Conservation (phyloP, 192 early-diverging fungal genomes). For the Cetraspora pellucida region DNA sequence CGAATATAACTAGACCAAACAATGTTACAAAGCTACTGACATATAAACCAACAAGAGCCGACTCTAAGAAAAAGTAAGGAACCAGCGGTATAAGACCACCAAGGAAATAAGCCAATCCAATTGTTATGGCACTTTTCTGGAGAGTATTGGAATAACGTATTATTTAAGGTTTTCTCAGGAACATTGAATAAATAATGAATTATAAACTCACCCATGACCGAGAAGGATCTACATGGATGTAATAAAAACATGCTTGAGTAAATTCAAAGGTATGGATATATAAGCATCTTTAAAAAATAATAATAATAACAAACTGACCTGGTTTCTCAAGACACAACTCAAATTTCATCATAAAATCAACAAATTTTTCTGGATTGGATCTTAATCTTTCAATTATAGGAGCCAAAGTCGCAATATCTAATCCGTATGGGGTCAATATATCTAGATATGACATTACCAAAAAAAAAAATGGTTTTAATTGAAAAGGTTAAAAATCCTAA, state of each 20-base stretch:
- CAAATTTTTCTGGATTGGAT: slow-evolving; percentile 57
- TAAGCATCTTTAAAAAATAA: too few relatives aligned
- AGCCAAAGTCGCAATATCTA: slow-evolving; percentile 46
- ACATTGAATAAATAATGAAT: background rate
- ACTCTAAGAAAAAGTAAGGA: slow-evolving; percentile 57
- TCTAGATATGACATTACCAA: slow-evolving; percentile 26
- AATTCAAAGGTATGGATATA: too few relatives aligned
- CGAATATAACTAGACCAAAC: slow-evolving; percentile 61
- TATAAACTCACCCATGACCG: slow-evolving; percentile 50
- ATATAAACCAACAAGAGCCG: slow-evolving; percentile 45
- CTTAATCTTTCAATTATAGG: slow-evolving; percentile 58
- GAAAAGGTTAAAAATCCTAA: background rate
- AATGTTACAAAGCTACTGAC: slow-evolving; percentile 58
- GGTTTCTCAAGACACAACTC: slow-evolving; percentile 65
- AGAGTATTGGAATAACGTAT: background rate
- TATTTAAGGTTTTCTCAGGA: background rate
- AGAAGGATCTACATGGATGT: slow-evolving; percentile 37
- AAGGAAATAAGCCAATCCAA: slow-evolving; percentile 62
- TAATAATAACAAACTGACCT: too few relatives aligned
- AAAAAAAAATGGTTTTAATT: background rate
- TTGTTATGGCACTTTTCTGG: slow-evolving; percentile 59
- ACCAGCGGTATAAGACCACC: slow-evolving; percentile 68
- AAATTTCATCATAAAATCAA: slow-evolving; percentile 78
- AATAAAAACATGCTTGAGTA: too few relatives aligned
- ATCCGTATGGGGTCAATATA: slow-evolving; percentile 67